These are phyloP conservation scores for Pythium utonaiense DNA, from an alignment of 352 stramenopile genomes.

Conservation along the genomic window DNA sequence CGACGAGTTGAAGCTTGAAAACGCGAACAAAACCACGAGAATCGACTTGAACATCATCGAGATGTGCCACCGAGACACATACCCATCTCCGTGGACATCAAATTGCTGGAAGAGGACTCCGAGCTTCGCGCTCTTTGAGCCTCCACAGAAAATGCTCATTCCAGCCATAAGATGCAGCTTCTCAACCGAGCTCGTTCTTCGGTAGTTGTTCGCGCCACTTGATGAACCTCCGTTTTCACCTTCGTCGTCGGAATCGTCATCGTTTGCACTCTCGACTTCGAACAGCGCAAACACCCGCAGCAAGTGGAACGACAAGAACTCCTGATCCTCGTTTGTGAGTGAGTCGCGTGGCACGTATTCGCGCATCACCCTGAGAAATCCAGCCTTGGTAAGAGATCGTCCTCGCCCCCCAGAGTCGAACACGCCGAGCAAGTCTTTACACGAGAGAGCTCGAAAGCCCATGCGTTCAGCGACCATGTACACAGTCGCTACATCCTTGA, in stretches of 20 bases:
- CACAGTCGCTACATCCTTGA: constrained; percentile 84
- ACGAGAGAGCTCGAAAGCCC: constrained; percentile 68
- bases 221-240: constrained; percentile 10
- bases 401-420: constrained; percentile 69
- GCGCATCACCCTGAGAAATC: constrained; percentile 76
- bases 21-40: constrained; percentile 78
- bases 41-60: constrained; percentile 84
- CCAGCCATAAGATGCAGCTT: constrained; percentile 72
- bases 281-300: constrained; percentile 81
- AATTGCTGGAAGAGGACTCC: constrained; percentile 84
- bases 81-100: constrained; percentile 53
- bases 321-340: constrained; percentile 82
- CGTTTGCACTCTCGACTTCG: constrained; percentile 64
- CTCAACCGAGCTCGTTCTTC: constrained; percentile 58
- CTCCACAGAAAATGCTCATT: constrained; percentile 92
- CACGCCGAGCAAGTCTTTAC: constrained; percentile 58
- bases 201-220: constrained; percentile 1
- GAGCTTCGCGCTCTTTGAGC: constrained; percentile 95
- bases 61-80: constrained; percentile 64
- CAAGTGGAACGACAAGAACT: constrained; percentile 85
- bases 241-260: constrained; percentile 26
- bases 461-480: constrained; percentile 86
- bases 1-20: constrained; percentile 74
- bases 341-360: constrained; percentile 64
- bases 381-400: constrained; percentile 65